Base-by-base conservation (phyloP, 2,329 filamentous ascomycete species). In the Colletotrichum sidae region DNA sequence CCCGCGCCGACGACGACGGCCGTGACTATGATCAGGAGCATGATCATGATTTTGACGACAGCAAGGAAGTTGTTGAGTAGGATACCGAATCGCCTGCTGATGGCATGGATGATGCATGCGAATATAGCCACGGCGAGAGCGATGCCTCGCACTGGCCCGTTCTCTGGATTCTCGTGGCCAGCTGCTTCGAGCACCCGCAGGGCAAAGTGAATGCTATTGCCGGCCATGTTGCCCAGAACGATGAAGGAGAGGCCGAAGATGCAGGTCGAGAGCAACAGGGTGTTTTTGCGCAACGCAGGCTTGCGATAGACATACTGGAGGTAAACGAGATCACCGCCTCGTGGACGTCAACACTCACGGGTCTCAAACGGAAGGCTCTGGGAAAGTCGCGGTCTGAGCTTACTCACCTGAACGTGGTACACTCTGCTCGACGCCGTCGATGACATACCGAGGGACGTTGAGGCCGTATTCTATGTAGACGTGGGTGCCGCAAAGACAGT, bases 1-100 rank as follows among this genome's bases (percentile, higher is more conserved):
- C 72, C 71, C 0, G 70, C 73, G 1, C 68, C 73, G 3, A 78
- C 77, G 10, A 74, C 69, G 15, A 77, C 73, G 13, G 77, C 74
- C 7, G 73, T 70, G 8, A 73, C 60, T 13, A 78, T 71, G 55
- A 87, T 82, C 9, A 80, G 72, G 2, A 85, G 59, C 2, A 87
- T 76, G 2, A 86, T 79, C 50, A 75, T 69, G 3, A 85, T 71
- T 68, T 87, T 87, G 63, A 84, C 69, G 3, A 80, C 71, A 4
- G 84, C 84, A 38, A 87, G 74, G n/a, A 78, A 33, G 66, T 86
- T 86, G 70, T 84, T 85, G 33, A 86, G 69, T 25, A 76, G 70
- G 47, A 87, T 84, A 2, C 85, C 85, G 8, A 79, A 75, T 8
- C 79, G 75, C 34, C 85, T 75, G 47, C 82, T 86, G 44, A 78